Base-by-base conservation (phyloP, 164 flowering plant genomes). In the Akebia trifoliata region DNA sequence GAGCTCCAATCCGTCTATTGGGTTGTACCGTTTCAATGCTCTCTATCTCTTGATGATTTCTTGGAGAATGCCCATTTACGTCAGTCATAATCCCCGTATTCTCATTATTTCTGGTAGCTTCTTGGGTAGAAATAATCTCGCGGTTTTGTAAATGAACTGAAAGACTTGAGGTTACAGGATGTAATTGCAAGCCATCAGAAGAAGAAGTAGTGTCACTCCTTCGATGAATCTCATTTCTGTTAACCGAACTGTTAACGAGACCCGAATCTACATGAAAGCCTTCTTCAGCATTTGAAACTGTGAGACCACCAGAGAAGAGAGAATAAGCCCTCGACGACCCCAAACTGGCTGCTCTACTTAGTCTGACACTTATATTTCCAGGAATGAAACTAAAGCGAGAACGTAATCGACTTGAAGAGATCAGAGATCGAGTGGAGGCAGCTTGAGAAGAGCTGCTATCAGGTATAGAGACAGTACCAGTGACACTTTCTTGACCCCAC, bases 301-400 rank as follows among this genome's bases (percentile, higher is more conserved):
- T 28, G 40, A 70, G 64, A 68, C 75, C 72, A 56, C 76, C 58
- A 8, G 87, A 69, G 65, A 87, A 71, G 25, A 73, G 58, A 58
- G 79, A 75, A 71, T 64, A 70, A 37, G 80, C 67, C 65, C 85
- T 76, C 4, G 87, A 71, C 21, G 96, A 85, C 30, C 89, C 82
- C 52, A 80, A 71, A 68, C 96, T 86, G 48, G 70, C 63, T 30
- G 87, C 82, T 74, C 90, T 80, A 61, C 74, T 73, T 32, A 88
- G 63, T 71, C 92, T 79, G 67, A 78, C 83, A 76, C 89, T 83
- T 22, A 81, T 54, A 71, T 76, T 85, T 24, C 82, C 80, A 45
- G 88, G 90, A 57, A 78, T 50, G 50, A 80, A 73, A 74, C 78
- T 82, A 73, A 83, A 83, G 25, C 83, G 84, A 59, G 95, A 81